Conservation (phyloP, 2,329 filamentous ascomycete genomes). For the Fusarium sp. region DNA sequence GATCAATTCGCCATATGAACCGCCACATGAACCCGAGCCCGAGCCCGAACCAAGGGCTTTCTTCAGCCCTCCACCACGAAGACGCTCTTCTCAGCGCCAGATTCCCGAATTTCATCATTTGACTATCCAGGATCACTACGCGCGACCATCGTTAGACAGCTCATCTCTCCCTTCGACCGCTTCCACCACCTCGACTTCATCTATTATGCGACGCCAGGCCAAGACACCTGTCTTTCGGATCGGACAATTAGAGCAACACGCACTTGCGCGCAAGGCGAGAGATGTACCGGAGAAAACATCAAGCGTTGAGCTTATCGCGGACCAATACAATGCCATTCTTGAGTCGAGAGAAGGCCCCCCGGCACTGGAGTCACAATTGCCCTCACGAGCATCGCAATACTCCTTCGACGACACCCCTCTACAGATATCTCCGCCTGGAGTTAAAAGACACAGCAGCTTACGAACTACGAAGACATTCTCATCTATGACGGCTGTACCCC, state of each 20-base stretch:
- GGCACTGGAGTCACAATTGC: conserved; percentile 51
- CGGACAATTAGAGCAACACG: conserved; percentile 61
- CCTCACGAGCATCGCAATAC: conserved; percentile 21
- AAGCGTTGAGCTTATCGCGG: conserved; percentile 64
- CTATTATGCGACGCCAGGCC: conserved; percentile 59
- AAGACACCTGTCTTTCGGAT: conserved; percentile 66
- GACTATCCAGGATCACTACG: conserved; percentile 34
- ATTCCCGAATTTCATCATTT: conserved; percentile 49
- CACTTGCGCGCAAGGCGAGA: conserved; percentile 39
- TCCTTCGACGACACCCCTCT: conserved; percentile 32
- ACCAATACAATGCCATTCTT: conserved; percentile 64
- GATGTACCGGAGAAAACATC: conserved; percentile 52
- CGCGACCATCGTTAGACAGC: conserved; percentile 46
- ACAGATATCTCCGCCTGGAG: conserved; percentile 30
- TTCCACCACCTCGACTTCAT: conserved; percentile 51
- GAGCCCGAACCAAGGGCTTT: conserved; percentile 33
- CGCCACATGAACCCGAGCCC: background rate
- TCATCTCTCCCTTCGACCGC: conserved; percentile 52
- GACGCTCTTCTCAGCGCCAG: conserved; percentile 37
- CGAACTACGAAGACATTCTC: conserved; percentile 32
- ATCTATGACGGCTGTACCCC: conserved; percentile 44
- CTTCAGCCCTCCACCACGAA: conserved; percentile 23
- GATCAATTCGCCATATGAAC: conserved; percentile 8
- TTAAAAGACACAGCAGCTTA: conserved; percentile 17
- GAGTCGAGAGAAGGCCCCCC: conserved; percentile 54